These are phyloP conservation scores for Primulina eburnea DNA, from an alignment of 257 asterid genomes.

Conservation along the genomic window DNA sequence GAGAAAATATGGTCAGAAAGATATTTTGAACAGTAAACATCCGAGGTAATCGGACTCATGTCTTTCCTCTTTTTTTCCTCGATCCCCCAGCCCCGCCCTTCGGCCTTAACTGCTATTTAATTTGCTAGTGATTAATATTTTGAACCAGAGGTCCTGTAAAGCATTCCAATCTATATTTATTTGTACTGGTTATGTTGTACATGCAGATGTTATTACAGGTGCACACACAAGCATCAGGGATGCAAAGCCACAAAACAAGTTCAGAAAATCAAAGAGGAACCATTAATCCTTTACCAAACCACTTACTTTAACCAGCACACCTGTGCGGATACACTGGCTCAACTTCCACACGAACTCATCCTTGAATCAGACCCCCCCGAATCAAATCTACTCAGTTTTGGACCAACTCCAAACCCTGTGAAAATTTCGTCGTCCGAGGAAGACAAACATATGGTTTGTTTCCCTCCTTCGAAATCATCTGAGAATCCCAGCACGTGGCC, in stretches of 20 bases:
- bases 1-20: slow-evolving; percentile 33
- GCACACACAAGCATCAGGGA: slow-evolving; percentile 59
- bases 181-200: background rate
- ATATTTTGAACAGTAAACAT: slow-evolving; percentile 7
- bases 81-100: too few species aligned
- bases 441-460: slow-evolving; percentile 20
- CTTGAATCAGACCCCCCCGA: slow-evolving; percentile 27
- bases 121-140: too few species aligned
- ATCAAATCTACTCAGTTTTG: slow-evolving; percentile 39
- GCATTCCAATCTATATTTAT: too few species aligned
- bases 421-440: background rate
- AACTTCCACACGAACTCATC: slow-evolving; percentile 19
- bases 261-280: slow-evolving; percentile 38
- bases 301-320: slow-evolving; percentile 65
- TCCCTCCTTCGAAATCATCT: slow-evolving; percentile 30
- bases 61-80: too few species aligned
- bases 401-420: slow-evolving; percentile 18
- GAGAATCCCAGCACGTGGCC: slow-evolving; percentile 32
- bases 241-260: slow-evolving; percentile 77
- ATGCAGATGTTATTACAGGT: slow-evolving; percentile 69
- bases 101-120: too few species aligned
- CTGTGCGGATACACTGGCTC: slow-evolving; percentile 31
- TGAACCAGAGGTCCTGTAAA: too few species aligned
- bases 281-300: slow-evolving; percentile 34
- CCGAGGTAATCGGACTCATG: slow-evolving; percentile 24